Percentiles rank a stretch among this genome's conserved stretches.
Conservation (phyloP, 768 basidiomycete species). For the Lactifluus subvellereus region DNA sequence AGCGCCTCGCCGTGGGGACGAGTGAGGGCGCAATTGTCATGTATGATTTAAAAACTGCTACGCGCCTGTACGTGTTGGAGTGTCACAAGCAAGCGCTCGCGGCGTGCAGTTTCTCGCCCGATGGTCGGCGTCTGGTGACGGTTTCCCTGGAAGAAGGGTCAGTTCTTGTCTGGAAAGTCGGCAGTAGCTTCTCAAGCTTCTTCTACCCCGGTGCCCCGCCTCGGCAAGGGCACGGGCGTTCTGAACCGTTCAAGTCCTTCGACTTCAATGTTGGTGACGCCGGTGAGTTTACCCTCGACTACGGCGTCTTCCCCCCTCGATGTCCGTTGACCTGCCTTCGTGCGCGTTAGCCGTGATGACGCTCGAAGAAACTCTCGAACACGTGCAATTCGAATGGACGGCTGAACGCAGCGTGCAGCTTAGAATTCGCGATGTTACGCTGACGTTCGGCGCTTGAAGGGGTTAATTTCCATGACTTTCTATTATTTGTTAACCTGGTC, state of each 20-base stretch:
- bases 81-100: slow-evolving; percentile 78
- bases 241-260: slow-evolving; percentile 83
- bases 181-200: slow-evolving; percentile 80
- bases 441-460: slow-evolving; percentile 77
- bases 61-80: slow-evolving; percentile 90
- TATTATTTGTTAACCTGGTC: neutral
- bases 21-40: slow-evolving; percentile 91
- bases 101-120: slow-evolving; percentile 88
- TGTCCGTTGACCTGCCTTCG: neutral
- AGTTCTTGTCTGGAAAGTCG: slow-evolving; percentile 95
- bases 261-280: slow-evolving; percentile 80
- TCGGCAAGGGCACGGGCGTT: slow-evolving; percentile 75
- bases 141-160: slow-evolving; percentile 79
- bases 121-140: slow-evolving; percentile 85
- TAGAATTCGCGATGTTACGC: slow-evolving; percentile 69
- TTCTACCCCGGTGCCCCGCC: slow-evolving; percentile 91
- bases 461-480: neutral
- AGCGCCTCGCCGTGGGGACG: slow-evolving; percentile 90
- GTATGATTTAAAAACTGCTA: slow-evolving; percentile 96
- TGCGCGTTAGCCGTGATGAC: slow-evolving; percentile 44
- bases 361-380: slow-evolving; percentile 58
- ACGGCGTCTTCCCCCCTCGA: neutral
- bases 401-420: slow-evolving; percentile 78
- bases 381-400: slow-evolving; percentile 80
- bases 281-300: slow-evolving; percentile 42